phyloP scores from a whole-genome alignment of 805 yeast species.

The Schizosaccharomyces lindneri region DNA sequence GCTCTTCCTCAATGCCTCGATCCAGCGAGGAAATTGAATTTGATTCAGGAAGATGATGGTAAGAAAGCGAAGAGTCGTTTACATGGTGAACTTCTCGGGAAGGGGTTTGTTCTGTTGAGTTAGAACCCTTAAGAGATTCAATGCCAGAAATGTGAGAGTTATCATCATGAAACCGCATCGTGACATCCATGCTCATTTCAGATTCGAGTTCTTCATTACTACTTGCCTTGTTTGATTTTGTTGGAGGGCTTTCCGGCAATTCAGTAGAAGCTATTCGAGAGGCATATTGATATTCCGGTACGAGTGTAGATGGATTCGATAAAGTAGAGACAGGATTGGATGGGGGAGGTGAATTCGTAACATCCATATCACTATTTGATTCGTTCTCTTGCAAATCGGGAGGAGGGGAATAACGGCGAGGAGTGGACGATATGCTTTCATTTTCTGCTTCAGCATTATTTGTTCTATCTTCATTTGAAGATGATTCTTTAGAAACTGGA shows the following conservation, averaged over 20 bases:
- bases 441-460: neutral
- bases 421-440: neutral
- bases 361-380: neutral
- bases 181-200: neutral
- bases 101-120: neutral
- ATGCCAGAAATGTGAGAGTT: neutral
- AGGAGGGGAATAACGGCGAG: neutral
- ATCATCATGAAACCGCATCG: neutral
- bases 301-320: neutral
- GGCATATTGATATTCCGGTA: neutral
- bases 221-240: neutral
- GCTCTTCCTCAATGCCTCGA: neutral
- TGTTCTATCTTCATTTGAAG: neutral
- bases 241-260: neutral
- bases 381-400: neutral
- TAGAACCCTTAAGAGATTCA: neutral
- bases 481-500: too few species aligned
- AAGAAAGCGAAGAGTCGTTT: neutral
- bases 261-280: neutral
- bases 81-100: neutral
- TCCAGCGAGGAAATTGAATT: neutral
- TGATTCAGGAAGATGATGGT: neutral
- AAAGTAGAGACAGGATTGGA: neutral
- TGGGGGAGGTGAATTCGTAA: neutral
- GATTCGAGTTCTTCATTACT: neutral